Conservation (phyloP, 1,284 basidiomycete genomes). For the Psilocybe mexicana region DNA sequence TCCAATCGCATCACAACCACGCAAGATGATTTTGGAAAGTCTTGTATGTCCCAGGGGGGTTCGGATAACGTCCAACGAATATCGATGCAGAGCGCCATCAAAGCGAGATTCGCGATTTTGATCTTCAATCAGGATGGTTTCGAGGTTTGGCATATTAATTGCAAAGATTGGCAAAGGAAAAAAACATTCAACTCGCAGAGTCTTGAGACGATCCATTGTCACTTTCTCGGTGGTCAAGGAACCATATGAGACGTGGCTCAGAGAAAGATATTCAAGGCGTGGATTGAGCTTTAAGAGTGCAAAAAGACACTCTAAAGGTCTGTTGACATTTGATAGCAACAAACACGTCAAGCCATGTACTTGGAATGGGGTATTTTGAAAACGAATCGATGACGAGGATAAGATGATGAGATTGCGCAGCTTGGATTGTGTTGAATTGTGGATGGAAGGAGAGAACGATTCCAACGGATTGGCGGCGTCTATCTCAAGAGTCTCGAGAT, state of each 20-base stretch:
- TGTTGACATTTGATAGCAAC: not conserved
- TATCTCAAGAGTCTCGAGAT: not conserved
- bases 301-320: not conserved
- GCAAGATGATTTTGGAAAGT: not conserved
- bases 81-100: not conserved
- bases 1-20: not conserved
- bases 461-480: not conserved
- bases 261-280: not conserved
- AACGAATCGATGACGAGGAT: not conserved
- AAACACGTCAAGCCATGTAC: not conserved
- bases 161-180: not conserved
- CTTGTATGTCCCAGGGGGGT: not conserved
- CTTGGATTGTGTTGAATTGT: not conserved
- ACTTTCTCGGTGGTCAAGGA: not conserved
- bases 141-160: not conserved
- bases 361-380: not conserved
- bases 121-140: not conserved
- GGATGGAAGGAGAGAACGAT: not conserved
- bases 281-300: not conserved
- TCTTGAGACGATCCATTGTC: not conserved
- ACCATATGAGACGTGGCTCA: not conserved
- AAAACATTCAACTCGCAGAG: not conserved
- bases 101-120: not conserved
- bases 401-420: not conserved
- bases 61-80: not conserved